These are phyloP conservation scores for Panicum miliaceum DNA, from an alignment of 176 grass and related monocot genomes.

Conservation along the genomic window DNA sequence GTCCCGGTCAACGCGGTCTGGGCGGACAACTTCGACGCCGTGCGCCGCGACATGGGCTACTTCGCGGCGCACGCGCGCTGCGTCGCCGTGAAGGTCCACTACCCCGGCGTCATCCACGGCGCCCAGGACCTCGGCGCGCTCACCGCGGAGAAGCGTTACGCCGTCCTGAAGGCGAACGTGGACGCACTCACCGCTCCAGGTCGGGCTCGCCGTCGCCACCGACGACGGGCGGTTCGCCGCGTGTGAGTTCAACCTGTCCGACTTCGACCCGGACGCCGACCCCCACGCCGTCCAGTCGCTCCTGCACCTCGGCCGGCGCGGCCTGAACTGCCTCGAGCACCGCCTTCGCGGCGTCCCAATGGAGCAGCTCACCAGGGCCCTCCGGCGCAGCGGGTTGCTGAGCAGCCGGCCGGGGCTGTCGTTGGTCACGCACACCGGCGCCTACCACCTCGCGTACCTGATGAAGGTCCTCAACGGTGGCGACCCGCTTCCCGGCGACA, in stretches of 20 bases:
- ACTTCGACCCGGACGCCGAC: conserved; percentile 17
- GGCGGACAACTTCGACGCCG: neutral
- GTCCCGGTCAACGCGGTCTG: conserved; percentile 7
- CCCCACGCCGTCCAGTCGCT: neutral
- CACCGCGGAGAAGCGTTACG: neutral
- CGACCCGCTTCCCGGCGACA: neutral
- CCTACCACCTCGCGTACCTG: conserved; percentile 28
- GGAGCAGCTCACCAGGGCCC: neutral
- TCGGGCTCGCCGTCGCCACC: neutral
- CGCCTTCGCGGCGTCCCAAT: conserved; percentile 15
- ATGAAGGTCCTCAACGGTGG: conserved; percentile 21
- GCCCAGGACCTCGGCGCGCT: neutral
- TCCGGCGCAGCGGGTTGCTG: neutral
- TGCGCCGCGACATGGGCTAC: neutral
- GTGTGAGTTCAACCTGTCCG: conserved; percentile 8
- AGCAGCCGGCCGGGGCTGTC: neutral
- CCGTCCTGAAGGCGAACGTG: neutral
- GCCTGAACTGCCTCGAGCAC: conserved; percentile 2
- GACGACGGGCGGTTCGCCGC: neutral
- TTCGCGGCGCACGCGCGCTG: neutral
- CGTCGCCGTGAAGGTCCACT: conserved; percentile 29
- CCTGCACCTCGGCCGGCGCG: neutral
- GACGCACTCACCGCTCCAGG: conserved; percentile 30
- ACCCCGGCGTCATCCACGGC: conserved; percentile 40
- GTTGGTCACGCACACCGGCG: neutral